Conservation (phyloP, 768 basidiomycete genomes). For the Suillus cothurnatus region DNA sequence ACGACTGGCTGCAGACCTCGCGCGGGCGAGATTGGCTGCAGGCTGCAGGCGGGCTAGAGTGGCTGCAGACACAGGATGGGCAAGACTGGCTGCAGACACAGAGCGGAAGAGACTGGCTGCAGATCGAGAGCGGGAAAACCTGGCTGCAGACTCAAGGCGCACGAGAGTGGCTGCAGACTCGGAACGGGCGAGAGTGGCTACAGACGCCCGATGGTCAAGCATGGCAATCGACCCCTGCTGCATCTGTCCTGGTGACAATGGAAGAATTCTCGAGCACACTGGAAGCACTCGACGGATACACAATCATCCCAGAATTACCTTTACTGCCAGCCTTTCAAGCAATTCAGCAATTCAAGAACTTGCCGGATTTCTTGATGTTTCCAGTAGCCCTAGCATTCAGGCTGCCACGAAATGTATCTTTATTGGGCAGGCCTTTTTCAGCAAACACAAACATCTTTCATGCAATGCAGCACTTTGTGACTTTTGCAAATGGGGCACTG, state of each 20-base stretch:
- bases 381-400: not conserved
- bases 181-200: not conserved
- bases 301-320: not conserved
- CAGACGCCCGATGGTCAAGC: not conserved
- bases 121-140: fast-evolving
- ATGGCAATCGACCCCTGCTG: not conserved
- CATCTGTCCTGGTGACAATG: not conserved
- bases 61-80: too few relatives aligned
- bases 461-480: not conserved
- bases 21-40: not conserved
- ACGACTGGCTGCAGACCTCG: not conserved
- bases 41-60: not conserved
- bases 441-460: not conserved
- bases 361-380: not conserved
- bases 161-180: not conserved
- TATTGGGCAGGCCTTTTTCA: not conserved
- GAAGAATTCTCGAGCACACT: not conserved
- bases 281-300: not conserved
- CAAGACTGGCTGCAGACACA: not conserved
- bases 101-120: not conserved
- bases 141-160: not conserved
- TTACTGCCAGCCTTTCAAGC: not conserved
- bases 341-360: not conserved
- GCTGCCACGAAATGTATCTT: too few relatives aligned
- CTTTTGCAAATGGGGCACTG: not conserved